Evolutionary conservation across 306 rosid species (phyloP).

Genomic region (Mucuna pruriens): DNA sequence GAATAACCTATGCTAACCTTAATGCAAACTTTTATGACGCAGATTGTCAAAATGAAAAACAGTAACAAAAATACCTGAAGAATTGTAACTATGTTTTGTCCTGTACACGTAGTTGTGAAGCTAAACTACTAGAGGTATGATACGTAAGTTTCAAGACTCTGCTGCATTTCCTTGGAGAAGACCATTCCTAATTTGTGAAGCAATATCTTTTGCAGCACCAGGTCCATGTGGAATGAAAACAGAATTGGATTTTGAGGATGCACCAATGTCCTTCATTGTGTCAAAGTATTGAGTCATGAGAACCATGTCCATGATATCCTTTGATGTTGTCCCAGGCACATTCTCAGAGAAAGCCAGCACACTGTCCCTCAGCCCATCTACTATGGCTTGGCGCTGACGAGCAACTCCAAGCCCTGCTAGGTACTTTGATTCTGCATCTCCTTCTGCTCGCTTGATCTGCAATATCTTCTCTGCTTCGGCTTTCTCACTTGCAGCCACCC

Average conservation of each 20-base stretch:
- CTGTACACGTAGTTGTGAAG: neutral
- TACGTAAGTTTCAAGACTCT: neutral
- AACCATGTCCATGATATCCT: slow-evolving; percentile 95
- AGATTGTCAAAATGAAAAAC: neutral
- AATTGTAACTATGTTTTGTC: too few relatives aligned
- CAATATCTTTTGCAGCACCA: slow-evolving; percentile 59
- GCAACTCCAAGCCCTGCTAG: slow-evolving; percentile 83
- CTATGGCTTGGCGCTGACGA: slow-evolving; percentile 84
- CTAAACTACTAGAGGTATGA: neutral
- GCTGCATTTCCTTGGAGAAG: slow-evolving; percentile 67
- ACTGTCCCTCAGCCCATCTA: slow-evolving; percentile 85
- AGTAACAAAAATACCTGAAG: too few relatives aligned
- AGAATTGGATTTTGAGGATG: slow-evolving; percentile 68
- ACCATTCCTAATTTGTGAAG: slow-evolving; percentile 79
- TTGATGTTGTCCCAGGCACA: slow-evolving; percentile 83
- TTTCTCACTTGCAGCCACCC: slow-evolving; percentile 80
- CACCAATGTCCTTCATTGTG: slow-evolving; percentile 92
- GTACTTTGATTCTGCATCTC: slow-evolving; percentile 89
- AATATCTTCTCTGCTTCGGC: slow-evolving; percentile 88
- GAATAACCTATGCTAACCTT: too few relatives aligned
- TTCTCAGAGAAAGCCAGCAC: slow-evolving; percentile 79
- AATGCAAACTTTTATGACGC: too few relatives aligned
- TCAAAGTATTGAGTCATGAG: slow-evolving; percentile 86
- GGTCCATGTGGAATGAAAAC: slow-evolving; percentile 52
- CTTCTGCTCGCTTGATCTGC: slow-evolving; percentile 83